phyloP scores from a whole-genome alignment of 2,329 filamentous ascomycete genomes.

The Chaetothyriales sp. region DNA sequence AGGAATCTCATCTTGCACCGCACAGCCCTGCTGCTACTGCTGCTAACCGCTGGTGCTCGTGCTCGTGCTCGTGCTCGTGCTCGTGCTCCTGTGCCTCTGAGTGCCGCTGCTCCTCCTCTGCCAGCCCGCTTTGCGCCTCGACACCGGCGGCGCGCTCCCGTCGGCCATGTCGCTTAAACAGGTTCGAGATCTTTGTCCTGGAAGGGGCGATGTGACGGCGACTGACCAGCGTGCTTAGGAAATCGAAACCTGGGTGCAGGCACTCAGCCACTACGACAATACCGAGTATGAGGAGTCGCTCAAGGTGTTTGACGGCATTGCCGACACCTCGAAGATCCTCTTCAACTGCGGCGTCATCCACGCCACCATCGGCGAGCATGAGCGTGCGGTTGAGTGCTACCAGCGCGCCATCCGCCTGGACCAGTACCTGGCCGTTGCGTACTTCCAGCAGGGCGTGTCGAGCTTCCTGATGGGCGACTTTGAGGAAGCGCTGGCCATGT shows the following conservation, averaged over 20 bases:
- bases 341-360: conserved; percentile 99
- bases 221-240: conserved; percentile 44
- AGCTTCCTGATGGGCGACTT: conserved; percentile 97
- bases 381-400: conserved; percentile 90
- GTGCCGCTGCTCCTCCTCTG: not conserved
- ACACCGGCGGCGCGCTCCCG: conserved; percentile 3
- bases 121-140: conserved; percentile 1
- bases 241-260: conserved; percentile 96
- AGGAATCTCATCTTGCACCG: conserved; percentile 1
- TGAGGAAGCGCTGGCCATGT: conserved; percentile 91
- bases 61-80: too few relatives aligned
- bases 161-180: conserved; percentile 21
- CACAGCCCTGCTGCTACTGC: conserved; percentile 3
- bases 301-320: conserved; percentile 68
- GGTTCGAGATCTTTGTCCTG: conserved; percentile 6
- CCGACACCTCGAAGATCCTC: conserved; percentile 92
- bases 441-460: conserved; percentile 96
- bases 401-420: conserved; percentile 82
- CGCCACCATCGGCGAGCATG: conserved; percentile 88
- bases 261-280: conserved; percentile 84
- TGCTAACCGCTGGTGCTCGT: not conserved
- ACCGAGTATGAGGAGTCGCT: conserved; percentile 91
- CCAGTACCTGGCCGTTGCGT: conserved; percentile 90
- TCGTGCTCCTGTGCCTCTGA: not conserved
- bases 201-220: not conserved